phyloP scores from a whole-genome alignment of 1,284 basidiomycete species.

The Pseudozyma hubeiensis region DNA sequence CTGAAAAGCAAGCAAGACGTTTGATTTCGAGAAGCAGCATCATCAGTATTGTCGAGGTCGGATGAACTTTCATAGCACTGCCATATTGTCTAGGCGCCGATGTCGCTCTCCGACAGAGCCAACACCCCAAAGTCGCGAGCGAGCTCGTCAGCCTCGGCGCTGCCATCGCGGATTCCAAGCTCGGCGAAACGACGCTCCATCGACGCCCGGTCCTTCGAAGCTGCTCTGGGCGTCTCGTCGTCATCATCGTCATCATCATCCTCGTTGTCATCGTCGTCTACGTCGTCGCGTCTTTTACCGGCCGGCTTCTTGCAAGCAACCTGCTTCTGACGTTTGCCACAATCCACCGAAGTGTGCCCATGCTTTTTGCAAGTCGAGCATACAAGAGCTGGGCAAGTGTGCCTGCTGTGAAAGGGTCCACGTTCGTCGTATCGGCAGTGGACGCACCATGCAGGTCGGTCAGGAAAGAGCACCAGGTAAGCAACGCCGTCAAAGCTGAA shows the following conservation, averaged over 20 bases:
- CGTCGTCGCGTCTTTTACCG: slow-evolving; percentile 8
- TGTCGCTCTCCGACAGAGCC: slow-evolving; percentile 25
- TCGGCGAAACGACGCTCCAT: slow-evolving; percentile 34
- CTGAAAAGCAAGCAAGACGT: not conserved
- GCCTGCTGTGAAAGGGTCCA: slow-evolving; percentile 26
- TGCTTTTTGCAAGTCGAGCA: slow-evolving; percentile 25
- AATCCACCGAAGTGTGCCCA: slow-evolving; percentile 17
- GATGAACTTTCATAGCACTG: not conserved
- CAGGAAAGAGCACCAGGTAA: slow-evolving; percentile 31
- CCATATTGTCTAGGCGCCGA: slow-evolving; percentile 6
- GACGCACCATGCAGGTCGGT: slow-evolving; percentile 37
- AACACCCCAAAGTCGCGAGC: slow-evolving; percentile 33
- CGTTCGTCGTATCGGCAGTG: slow-evolving; percentile 24
- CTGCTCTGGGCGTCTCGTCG: not conserved
- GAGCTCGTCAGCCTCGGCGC: slow-evolving; percentile 29
- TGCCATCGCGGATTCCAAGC: slow-evolving; percentile 24
- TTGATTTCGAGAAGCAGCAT: not conserved
- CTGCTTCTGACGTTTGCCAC: slow-evolving; percentile 17
- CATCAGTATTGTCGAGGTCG: not conserved
- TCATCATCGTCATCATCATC: slow-evolving; percentile 9
- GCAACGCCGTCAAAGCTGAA: slow-evolving; percentile 18
- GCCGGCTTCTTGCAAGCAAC: slow-evolving; percentile 1
- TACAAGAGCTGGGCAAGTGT: slow-evolving; percentile 12
- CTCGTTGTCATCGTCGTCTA: slow-evolving; percentile 1
- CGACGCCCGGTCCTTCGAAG: slow-evolving; percentile 15